Evolutionary conservation across 2,329 filamentous ascomycete species (phyloP).

Genomic region (Beauveria caledonica): DNA sequence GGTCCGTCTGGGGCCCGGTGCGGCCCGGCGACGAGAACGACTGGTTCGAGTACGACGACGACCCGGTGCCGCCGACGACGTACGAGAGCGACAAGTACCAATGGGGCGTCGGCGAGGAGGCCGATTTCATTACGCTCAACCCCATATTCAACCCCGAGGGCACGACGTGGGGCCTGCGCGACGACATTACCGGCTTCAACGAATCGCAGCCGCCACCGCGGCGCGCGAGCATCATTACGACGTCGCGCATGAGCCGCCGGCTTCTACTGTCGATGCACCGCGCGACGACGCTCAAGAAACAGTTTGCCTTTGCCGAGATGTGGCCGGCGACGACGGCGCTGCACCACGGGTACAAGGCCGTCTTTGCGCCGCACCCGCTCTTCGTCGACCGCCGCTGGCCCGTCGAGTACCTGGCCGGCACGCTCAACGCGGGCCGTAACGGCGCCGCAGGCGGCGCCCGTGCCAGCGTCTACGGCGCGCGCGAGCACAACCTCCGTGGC

Average conservation of each 20-base stretch:
- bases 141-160: conserved; percentile 84
- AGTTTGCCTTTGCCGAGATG: conserved; percentile 94
- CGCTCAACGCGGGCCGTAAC: conserved; percentile 73
- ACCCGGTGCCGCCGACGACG: conserved; percentile 59
- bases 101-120: conserved; percentile 87
- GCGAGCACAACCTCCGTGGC: conserved; percentile 82
- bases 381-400: conserved; percentile 87
- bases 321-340: conserved; percentile 83
- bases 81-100: conserved; percentile 73
- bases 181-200: conserved; percentile 83
- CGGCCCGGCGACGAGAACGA: conserved; percentile 60
- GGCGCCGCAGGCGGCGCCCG: conserved; percentile 66
- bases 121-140: conserved; percentile 85
- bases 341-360: conserved; percentile 88
- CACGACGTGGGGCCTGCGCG: conserved; percentile 73
- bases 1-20: conserved; percentile 76
- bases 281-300: conserved; percentile 75
- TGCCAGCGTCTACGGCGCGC: conserved; percentile 68
- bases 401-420: conserved; percentile 62
- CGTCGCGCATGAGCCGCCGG: conserved; percentile 71
- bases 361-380: conserved; percentile 82
- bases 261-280: conserved; percentile 83
- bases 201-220: conserved; percentile 56
- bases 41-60: conserved; percentile 64
- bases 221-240: conserved; percentile 81